Evolutionary conservation across 1,139 yeast genomes (phyloP).

Genomic region (Taphrina sp.): DNA sequence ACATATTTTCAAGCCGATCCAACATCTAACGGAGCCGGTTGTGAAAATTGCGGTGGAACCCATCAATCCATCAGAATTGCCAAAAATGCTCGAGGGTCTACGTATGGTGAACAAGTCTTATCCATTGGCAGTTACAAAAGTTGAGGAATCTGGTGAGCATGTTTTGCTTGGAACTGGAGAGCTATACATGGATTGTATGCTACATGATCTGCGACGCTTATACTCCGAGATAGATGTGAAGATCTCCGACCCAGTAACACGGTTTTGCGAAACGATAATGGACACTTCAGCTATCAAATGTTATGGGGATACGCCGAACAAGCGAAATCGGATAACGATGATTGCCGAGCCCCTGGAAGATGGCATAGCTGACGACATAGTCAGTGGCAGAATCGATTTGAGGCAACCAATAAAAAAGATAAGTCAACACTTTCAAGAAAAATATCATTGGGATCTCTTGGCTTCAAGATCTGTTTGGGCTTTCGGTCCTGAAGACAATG

Average conservation of each 20-base stretch:
- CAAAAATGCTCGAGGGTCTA: conserved; percentile 67
- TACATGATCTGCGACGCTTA: conserved; percentile 69
- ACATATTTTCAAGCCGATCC: conserved; percentile 49
- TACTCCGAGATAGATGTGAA: conserved; percentile 68
- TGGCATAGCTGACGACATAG: conserved; percentile 58
- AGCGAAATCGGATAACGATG: conserved; percentile 61
- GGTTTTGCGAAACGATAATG: conserved; percentile 73
- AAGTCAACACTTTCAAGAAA: conserved; percentile 56
- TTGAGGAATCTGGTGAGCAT: conserved; percentile 89
- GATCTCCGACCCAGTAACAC: conserved; percentile 80
- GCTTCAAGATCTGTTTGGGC: conserved; percentile 82
- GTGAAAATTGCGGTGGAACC: conserved; percentile 86
- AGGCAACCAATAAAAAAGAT: conserved; percentile 48
- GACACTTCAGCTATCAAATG: conserved; percentile 69
- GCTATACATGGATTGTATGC: conserved; percentile 74
- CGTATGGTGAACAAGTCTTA: conserved; percentile 63
- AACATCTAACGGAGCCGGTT: conserved; percentile 56
- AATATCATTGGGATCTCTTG: conserved; percentile 77
- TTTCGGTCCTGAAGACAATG: conserved; percentile 62
- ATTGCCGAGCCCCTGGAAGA: conserved; percentile 74
- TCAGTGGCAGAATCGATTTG: conserved; percentile 50
- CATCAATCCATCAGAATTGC: conserved; percentile 70
- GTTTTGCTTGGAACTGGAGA: conserved; percentile 83
- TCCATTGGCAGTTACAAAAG: conserved; percentile 62
- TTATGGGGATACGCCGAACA: conserved; percentile 57